phyloP scores from a whole-genome alignment of 495 filamentous ascomycete genomes.

The Bryoglossum gracile region DNA sequence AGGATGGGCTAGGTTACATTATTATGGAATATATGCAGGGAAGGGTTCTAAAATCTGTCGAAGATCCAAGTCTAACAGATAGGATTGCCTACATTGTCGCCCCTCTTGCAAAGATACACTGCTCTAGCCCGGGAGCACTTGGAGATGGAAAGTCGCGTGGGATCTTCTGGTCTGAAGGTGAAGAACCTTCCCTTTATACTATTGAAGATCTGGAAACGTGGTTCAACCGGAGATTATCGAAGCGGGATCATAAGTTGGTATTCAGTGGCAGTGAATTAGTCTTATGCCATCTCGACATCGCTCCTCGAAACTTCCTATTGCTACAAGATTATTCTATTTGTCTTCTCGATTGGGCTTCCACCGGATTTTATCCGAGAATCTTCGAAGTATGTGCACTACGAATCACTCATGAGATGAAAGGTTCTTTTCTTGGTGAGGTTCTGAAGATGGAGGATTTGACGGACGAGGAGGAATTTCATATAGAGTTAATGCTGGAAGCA shows the following conservation, averaged over 20 bases:
- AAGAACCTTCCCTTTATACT: too few relatives aligned
- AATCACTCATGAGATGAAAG: too few relatives aligned
- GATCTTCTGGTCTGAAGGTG: too few relatives aligned
- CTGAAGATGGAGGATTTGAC: too few relatives aligned
- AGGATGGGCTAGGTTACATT: slow-evolving; percentile 27
- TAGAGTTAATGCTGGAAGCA: too few relatives aligned
- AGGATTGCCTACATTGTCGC: slow-evolving; percentile 22
- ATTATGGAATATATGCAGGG: slow-evolving; percentile 32
- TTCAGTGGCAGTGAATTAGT: slow-evolving; percentile 12
- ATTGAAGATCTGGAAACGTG: slow-evolving; percentile 12
- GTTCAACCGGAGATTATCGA: slow-evolving; percentile 9
- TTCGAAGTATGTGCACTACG: slow-evolving; percentile 16
- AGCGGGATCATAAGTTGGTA: neutral
- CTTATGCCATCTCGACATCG: slow-evolving; percentile 22
- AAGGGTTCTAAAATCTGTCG: slow-evolving; percentile 23
- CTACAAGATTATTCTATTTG: slow-evolving; percentile 9
- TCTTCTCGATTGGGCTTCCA: slow-evolving; percentile 22
- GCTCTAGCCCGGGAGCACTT: too few relatives aligned
- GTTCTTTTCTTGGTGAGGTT: too few relatives aligned
- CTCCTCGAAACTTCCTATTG: slow-evolving; percentile 22
- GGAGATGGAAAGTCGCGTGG: too few relatives aligned
- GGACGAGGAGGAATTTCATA: too few relatives aligned
- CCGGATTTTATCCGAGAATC: slow-evolving; percentile 21
- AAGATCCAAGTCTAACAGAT: slow-evolving; percentile 18
- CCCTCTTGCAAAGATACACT: slow-evolving; percentile 24